phyloP scores from a whole-genome alignment of 176 grass and related monocot species.

The Pontederia crassipes region DNA sequence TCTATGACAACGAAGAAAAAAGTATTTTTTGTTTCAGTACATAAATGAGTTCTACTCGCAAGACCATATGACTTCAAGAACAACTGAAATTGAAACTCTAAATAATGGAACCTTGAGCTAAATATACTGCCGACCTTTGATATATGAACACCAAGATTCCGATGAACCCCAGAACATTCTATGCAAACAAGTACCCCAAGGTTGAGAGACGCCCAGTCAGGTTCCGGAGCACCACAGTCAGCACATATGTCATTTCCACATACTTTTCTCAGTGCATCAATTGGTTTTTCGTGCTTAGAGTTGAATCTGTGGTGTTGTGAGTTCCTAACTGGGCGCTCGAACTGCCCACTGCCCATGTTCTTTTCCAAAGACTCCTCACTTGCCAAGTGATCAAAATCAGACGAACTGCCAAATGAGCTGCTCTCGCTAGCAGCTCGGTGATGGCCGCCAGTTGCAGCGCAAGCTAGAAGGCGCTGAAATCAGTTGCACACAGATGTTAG shows the following conservation, averaged over 20 bases:
- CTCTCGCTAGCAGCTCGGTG: conserved; percentile 61
- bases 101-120: neutral
- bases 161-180: conserved; percentile 92
- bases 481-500: conserved; percentile 1
- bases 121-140: conserved; percentile 60
- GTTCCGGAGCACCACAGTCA: conserved; percentile 77
- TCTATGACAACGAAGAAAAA: too few species aligned
- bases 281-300: conserved; percentile 89
- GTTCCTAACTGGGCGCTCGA: conserved; percentile 53
- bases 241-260: conserved; percentile 72
- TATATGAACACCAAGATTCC: conserved; percentile 99
- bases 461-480: conserved; percentile 68
- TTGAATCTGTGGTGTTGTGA: conserved; percentile 58
- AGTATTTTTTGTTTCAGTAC: too few species aligned
- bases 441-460: conserved; percentile 52
- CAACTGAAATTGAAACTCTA: neutral
- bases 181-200: conserved; percentile 93
- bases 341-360: conserved; percentile 60
- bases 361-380: conserved; percentile 74
- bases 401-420: conserved; percentile 85
- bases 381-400: conserved; percentile 64
- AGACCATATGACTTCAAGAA: too few species aligned
- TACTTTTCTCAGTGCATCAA: conserved; percentile 93
- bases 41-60: too few species aligned
- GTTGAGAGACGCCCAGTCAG: conserved; percentile 96